phyloP scores from a whole-genome alignment of 108 stramenopile species.

The Cyclotella baltica region DNA sequence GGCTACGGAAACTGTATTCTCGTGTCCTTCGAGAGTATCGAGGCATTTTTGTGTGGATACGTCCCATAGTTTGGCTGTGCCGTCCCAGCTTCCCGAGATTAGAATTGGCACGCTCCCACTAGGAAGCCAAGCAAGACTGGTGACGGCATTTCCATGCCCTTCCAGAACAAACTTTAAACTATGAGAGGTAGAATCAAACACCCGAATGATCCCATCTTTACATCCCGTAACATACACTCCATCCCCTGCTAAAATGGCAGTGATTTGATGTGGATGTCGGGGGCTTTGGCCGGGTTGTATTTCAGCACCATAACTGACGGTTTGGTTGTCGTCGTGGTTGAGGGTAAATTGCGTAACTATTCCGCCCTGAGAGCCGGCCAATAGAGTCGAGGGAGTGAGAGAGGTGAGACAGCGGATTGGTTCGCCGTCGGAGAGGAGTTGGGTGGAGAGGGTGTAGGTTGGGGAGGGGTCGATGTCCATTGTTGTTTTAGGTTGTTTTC shows the following conservation, averaged over 20 bases:
- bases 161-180: constrained; percentile 50
- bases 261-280: constrained; percentile 60
- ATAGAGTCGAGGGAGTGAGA: constrained; percentile 14
- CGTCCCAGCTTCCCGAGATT: constrained; percentile 88
- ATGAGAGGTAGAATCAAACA: constrained; percentile 65
- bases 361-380: constrained; percentile 49
- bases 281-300: constrained; percentile 51
- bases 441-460: constrained; percentile 41
- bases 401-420: constrained; percentile 48
- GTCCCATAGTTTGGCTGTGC: constrained; percentile 88
- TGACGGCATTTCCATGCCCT: constrained; percentile 88
- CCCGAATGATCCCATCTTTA: constrained; percentile 78
- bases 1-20: constrained; percentile 83
- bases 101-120: constrained; percentile 44
- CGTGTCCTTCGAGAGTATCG: constrained; percentile 74
- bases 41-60: constrained; percentile 46
- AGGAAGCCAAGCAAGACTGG: constrained; percentile 64
- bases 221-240: constrained; percentile 73
- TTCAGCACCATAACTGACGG: constrained; percentile 4
- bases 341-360: constrained; percentile 40
- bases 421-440: constrained; percentile 55
- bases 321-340: background rate
- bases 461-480: constrained; percentile 10
- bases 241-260: constrained; percentile 34
- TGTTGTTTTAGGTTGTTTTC: too few relatives aligned